Conservation (phyloP, 805 yeast species). For the Candida saitoana region DNA sequence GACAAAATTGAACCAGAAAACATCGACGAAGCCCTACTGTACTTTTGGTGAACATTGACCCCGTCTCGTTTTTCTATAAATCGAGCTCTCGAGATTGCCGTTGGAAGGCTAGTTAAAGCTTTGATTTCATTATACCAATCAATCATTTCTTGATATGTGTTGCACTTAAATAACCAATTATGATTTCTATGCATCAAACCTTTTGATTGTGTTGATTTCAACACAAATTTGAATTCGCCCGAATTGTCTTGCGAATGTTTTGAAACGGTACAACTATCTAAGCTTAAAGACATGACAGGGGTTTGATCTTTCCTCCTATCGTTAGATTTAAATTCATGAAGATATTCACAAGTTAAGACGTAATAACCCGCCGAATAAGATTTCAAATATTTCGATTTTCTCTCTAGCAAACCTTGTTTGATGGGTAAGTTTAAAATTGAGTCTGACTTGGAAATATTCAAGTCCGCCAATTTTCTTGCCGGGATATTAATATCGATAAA, state of each 20-base stretch:
- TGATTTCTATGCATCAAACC: conserved; percentile 78
- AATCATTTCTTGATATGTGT: conserved; percentile 72
- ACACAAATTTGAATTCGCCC: conserved; percentile 68
- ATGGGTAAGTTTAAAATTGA: conserved; percentile 63
- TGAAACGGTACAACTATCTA: conserved; percentile 75
- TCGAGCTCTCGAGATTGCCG: conserved; percentile 56
- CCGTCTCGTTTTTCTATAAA: conserved; percentile 23
- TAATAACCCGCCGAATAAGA: conserved; percentile 90
- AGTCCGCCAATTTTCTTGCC: conserved; percentile 40
- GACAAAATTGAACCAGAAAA: conserved; percentile 6
- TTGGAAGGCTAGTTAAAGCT: conserved; percentile 56
- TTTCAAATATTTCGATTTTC: conserved; percentile 86
- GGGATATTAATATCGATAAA: conserved; percentile 40
- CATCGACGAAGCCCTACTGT: conserved; percentile 12
- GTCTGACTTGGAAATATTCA: conserved; percentile 62
- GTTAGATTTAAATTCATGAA: conserved; percentile 84
- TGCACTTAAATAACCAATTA: conserved; percentile 94
- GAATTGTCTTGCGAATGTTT: conserved; percentile 75
- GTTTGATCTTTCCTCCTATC: conserved; percentile 77
- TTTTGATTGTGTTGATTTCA: conserved; percentile 64
- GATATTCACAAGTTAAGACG: conserved; percentile 79
- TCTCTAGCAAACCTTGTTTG: conserved; percentile 77
- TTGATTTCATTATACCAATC: conserved; percentile 81
- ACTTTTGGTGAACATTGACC: conserved; percentile 9
- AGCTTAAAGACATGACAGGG: conserved; percentile 78